Conservation (phyloP, 306 rosid genomes). For the Inga oerstediana region DNA sequence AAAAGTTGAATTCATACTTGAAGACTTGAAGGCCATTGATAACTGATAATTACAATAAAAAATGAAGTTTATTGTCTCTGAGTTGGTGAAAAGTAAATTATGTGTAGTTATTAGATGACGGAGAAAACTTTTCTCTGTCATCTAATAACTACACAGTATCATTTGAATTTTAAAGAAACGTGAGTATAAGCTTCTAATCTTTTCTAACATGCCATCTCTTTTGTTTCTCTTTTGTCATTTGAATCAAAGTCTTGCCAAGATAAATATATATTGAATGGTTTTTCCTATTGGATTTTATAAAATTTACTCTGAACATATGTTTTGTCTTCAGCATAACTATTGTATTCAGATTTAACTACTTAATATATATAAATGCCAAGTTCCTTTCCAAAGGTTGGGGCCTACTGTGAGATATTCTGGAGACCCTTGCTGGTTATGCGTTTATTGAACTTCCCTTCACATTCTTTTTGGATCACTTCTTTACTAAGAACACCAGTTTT, state of each 20-base stretch:
- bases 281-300: not conserved
- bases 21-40: not conserved
- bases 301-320: not conserved
- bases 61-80: not conserved
- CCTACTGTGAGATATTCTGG: not conserved
- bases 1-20: not conserved
- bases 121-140: not conserved
- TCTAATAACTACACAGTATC: not conserved
- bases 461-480: not conserved
- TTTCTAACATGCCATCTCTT: not conserved
- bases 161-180: not conserved
- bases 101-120: not conserved
- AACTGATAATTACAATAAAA: not conserved
- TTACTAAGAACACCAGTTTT: not conserved
- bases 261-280: not conserved
- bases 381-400: not conserved
- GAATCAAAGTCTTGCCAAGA: not conserved
- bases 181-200: not conserved
- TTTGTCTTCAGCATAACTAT: not conserved
- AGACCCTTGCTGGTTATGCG: not conserved
- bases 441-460: not conserved
- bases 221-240: not conserved
- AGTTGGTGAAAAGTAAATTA: not conserved
- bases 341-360: not conserved
- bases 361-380: not conserved